Conservation (phyloP, 495 filamentous ascomycete species). For the Letharia columbiana region DNA sequence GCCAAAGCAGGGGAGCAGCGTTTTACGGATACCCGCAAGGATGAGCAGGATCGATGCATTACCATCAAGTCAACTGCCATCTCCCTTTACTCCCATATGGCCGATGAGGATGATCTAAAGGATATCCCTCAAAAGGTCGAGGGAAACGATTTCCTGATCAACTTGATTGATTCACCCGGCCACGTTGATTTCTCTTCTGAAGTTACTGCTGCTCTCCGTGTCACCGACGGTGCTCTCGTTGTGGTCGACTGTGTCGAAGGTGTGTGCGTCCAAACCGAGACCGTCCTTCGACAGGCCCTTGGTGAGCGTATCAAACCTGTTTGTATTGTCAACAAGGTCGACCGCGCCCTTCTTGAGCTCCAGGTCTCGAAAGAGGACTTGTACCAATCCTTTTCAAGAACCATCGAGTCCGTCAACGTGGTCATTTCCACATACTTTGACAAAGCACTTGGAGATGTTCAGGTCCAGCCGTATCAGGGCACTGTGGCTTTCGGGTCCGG, state of each 20-base stretch:
- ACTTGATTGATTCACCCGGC: slow-evolving; percentile 99
- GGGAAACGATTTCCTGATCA: slow-evolving; percentile 97
- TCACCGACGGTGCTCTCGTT: slow-evolving; percentile 98
- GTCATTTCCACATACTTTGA: slow-evolving; percentile 98
- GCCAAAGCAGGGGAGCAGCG: slow-evolving; percentile 93
- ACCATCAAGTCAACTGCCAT: slow-evolving; percentile 99
- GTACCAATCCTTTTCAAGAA: slow-evolving; percentile 98
- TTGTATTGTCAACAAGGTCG: slow-evolving; percentile 99
- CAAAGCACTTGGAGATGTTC: slow-evolving; percentile 92
- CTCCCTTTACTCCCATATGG: slow-evolving; percentile 85
- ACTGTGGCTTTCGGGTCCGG: slow-evolving; percentile 99
- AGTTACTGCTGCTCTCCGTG: slow-evolving; percentile 98
- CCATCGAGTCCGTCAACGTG: slow-evolving; percentile 99
- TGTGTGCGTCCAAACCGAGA: slow-evolving; percentile 99
- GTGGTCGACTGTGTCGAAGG: slow-evolving; percentile 99
- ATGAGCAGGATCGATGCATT: slow-evolving; percentile 99
- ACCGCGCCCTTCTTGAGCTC: slow-evolving; percentile 96
- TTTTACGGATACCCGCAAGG: slow-evolving; percentile 92
- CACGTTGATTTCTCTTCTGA: slow-evolving; percentile 99
- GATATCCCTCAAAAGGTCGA: slow-evolving; percentile 84
- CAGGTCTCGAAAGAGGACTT: slow-evolving; percentile 98
- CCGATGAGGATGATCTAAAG: slow-evolving; percentile 81
- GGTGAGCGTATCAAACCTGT: slow-evolving; percentile 99
- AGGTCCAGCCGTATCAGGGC: slow-evolving; percentile 93
- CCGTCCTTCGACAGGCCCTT: slow-evolving; percentile 96